Conservation (phyloP, 2,329 filamentous ascomycete genomes). For the Penicillium decumbens region DNA sequence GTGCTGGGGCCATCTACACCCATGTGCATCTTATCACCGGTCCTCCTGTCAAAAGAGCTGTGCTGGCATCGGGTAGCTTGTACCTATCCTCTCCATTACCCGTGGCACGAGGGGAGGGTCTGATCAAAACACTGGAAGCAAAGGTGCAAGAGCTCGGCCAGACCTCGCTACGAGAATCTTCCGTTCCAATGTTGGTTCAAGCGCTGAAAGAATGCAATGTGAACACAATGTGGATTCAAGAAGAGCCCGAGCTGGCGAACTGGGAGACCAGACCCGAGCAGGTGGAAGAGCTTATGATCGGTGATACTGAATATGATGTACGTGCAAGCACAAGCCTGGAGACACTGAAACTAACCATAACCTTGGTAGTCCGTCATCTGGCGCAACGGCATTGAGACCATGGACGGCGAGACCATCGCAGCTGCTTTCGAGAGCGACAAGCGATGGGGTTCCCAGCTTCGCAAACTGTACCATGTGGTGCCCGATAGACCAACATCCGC, state of each 20-base stretch:
- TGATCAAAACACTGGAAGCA: conserved; percentile 29
- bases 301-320: conserved; percentile 45
- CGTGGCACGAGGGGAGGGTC: conserved; percentile 27
- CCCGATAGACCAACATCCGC: conserved; percentile 38
- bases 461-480: conserved; percentile 42
- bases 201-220: conserved; percentile 37
- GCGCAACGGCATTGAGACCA: conserved; percentile 42
- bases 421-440: conserved; percentile 32
- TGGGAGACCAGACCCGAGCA: conserved; percentile 37
- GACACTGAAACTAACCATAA: not conserved
- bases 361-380: conserved; percentile 42
- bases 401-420: conserved; percentile 32
- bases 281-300: conserved; percentile 39
- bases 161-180: conserved; percentile 28
- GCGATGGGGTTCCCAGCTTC: conserved; percentile 32
- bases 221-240: conserved; percentile 43
- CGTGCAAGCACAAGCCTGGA: not conserved
- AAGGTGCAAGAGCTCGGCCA: conserved; percentile 27
- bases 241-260: conserved; percentile 32
- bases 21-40: conserved; percentile 42
- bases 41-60: conserved; percentile 31
- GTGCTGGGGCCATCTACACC: conserved; percentile 45
- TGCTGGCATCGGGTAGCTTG: conserved; percentile 44
- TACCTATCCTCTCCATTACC: conserved; percentile 44
- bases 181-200: conserved; percentile 31